Evolutionary conservation across 1,139 yeast species (phyloP).

Genomic region (Ogataea hybrid): DNA sequence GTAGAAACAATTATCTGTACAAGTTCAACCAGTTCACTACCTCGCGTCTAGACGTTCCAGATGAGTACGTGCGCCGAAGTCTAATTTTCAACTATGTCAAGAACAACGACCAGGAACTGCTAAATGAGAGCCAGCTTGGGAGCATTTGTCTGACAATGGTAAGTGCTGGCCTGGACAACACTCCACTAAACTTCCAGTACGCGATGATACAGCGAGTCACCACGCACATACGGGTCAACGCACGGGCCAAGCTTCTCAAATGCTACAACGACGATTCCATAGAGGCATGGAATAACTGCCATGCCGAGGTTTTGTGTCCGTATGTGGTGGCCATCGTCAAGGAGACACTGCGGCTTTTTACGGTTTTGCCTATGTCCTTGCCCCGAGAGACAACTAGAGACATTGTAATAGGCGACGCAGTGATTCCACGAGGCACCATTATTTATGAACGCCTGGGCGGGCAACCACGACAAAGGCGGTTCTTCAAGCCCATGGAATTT

Average conservation of each 20-base stretch:
- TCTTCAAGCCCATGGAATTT: slow-evolving; percentile 50
- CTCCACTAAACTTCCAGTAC: slow-evolving; percentile 61
- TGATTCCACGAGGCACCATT: slow-evolving; percentile 57
- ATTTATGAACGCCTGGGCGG: slow-evolving; percentile 69
- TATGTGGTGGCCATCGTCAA: slow-evolving; percentile 57
- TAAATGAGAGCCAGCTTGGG: slow-evolving; percentile 43
- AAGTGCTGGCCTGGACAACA: slow-evolving; percentile 77
- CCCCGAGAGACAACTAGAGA: slow-evolving; percentile 60
- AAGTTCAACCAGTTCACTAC: slow-evolving; percentile 33
- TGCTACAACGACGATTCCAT: slow-evolving; percentile 34
- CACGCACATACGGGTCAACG: slow-evolving; percentile 43
- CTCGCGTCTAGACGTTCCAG: slow-evolving; percentile 25
- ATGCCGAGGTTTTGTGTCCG: slow-evolving; percentile 36
- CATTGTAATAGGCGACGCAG: slow-evolving; percentile 38
- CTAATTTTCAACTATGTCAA: slow-evolving; percentile 28
- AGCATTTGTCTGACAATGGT: slow-evolving; percentile 74
- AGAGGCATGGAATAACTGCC: slow-evolving; percentile 45
- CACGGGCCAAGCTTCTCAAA: slow-evolving; percentile 37
- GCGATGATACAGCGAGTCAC: slow-evolving; percentile 59
- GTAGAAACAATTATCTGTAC: slow-evolving; percentile 58
- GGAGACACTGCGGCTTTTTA: slow-evolving; percentile 61
- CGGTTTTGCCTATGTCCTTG: slow-evolving; percentile 65
- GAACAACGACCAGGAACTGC: slow-evolving; percentile 10
- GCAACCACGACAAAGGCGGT: slow-evolving; percentile 58
- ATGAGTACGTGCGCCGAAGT: slow-evolving; percentile 22